phyloP scores from a whole-genome alignment of 2,329 filamentous ascomycete genomes.

The Cercospora beticola region DNA sequence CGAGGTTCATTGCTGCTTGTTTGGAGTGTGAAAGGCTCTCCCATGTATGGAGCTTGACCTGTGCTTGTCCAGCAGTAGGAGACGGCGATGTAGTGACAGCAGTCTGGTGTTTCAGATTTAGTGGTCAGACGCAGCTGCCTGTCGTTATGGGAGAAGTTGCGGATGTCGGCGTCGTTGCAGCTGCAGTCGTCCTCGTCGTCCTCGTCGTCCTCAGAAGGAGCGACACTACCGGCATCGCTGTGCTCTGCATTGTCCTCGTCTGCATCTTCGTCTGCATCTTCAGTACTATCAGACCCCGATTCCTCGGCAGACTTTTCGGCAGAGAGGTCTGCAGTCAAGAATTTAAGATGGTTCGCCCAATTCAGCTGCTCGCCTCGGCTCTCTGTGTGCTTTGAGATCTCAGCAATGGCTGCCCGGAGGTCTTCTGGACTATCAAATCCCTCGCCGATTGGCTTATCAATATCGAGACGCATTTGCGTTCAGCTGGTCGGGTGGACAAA shows the following conservation, averaged over 20 bases:
- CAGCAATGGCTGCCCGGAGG: not conserved
- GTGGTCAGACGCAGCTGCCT: not conserved
- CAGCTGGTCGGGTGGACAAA: not conserved
- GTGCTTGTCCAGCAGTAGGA: not conserved
- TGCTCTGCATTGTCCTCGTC: not conserved
- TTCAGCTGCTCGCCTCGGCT: not conserved
- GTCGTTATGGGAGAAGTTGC: not conserved
- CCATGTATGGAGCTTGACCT: not conserved
- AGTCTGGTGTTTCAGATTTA: not conserved
- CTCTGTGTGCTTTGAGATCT: not conserved
- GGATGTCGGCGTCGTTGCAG: not conserved
- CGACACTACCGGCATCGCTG: not conserved
- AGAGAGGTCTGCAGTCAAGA: not conserved
- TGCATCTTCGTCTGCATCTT: not conserved
- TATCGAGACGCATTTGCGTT: not conserved
- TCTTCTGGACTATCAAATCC: not conserved
- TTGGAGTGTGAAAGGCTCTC: not conserved
- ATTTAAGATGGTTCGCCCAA: not conserved
- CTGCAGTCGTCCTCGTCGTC: not conserved
- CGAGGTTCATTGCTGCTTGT: not conserved
- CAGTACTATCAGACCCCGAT: not conserved
- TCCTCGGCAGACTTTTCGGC: not conserved
- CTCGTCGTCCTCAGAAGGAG: not conserved
- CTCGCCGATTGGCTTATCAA: not conserved
- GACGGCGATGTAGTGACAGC: not conserved